These are phyloP conservation scores for Artemisia tridentata DNA, from an alignment of 129 eudicot species.

Conservation along the genomic window DNA sequence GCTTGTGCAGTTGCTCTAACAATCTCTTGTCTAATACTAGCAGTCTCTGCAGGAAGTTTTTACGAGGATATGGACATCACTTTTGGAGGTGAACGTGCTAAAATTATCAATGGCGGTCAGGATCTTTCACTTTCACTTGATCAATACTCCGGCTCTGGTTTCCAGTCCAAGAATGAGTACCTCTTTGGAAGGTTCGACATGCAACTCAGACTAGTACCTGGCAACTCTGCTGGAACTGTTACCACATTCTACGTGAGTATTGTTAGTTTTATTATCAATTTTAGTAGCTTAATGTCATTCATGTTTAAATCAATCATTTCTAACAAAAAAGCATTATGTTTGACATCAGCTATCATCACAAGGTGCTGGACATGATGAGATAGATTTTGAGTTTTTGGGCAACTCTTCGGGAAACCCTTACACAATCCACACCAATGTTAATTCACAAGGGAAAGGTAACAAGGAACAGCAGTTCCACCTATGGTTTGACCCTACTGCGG, in stretches of 20 bases:
- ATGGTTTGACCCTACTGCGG: conserved; percentile 35
- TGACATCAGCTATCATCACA: conserved; percentile 34
- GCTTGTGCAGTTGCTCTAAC: neutral
- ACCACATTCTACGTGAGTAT: conserved; percentile 37
- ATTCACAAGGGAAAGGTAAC: conserved; percentile 27
- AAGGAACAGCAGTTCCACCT: conserved; percentile 38
- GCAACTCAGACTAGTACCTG: conserved; percentile 41
- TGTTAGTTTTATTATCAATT: neutral
- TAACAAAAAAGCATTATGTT: too few relatives aligned
- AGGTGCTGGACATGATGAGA: conserved; percentile 39
- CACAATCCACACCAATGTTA: conserved; percentile 36
- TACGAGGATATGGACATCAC: conserved; percentile 29
- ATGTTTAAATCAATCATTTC: neutral
- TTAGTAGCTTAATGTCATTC: neutral
- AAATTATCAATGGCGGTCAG: conserved; percentile 33
- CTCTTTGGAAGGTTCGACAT: conserved; percentile 37
- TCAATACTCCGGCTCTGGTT: conserved; percentile 40
- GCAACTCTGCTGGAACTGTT: conserved; percentile 40
- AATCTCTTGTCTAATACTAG: neutral
- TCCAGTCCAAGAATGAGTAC: conserved; percentile 35
- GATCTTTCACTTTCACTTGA: conserved; percentile 37
- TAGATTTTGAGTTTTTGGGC: conserved; percentile 38
- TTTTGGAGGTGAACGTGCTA: conserved; percentile 31
- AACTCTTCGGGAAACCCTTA: conserved; percentile 38
- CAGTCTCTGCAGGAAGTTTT: conserved; percentile 16